These are phyloP conservation scores for Termitomyces sp. DNA, from an alignment of 1,284 basidiomycete species.

Conservation along the genomic window DNA sequence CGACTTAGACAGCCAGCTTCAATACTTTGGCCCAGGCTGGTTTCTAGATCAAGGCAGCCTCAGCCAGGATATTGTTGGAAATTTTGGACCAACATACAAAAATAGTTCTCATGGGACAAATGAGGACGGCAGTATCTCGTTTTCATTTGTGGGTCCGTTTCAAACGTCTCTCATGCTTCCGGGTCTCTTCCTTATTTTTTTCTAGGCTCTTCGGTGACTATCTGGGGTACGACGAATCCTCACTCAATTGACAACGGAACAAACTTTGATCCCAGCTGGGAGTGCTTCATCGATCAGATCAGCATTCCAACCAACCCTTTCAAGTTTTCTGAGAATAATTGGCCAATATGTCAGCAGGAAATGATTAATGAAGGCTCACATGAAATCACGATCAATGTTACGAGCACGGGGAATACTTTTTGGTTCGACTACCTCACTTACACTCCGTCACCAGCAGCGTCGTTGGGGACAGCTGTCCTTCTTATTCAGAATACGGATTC, in stretches of 20 bases:
- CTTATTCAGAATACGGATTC: slow-evolving; percentile 21
- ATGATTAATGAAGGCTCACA: slow-evolving; percentile 21
- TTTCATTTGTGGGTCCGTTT: slow-evolving; percentile 21
- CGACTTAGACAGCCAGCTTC: slow-evolving; percentile 21
- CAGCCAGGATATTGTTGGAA: slow-evolving; percentile 18
- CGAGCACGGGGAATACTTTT: slow-evolving; percentile 21
- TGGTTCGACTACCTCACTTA: slow-evolving; percentile 28
- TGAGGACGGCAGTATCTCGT: slow-evolving; percentile 17
- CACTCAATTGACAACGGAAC: slow-evolving; percentile 14
- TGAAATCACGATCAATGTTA: slow-evolving; percentile 22
- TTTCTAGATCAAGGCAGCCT: slow-evolving; percentile 19
- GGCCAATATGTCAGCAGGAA: slow-evolving; percentile 21
- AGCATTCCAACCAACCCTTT: slow-evolving; percentile 20
- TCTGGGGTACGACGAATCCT: slow-evolving; percentile 23
- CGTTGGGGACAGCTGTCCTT: slow-evolving; percentile 17
- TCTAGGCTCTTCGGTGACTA: slow-evolving; percentile 12
- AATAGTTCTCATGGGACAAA: slow-evolving; percentile 23
- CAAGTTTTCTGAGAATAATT: slow-evolving; percentile 24
- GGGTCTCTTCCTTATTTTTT: background rate
- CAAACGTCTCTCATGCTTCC: background rate
- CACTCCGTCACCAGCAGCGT: slow-evolving; percentile 18
- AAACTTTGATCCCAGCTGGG: slow-evolving; percentile 21
- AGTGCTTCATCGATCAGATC: slow-evolving; percentile 24
- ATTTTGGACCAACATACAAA: slow-evolving; percentile 21
- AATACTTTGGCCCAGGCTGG: slow-evolving; percentile 20